Conservation (phyloP, 441 rosid genomes). For the Erysimum pusillum region DNA sequence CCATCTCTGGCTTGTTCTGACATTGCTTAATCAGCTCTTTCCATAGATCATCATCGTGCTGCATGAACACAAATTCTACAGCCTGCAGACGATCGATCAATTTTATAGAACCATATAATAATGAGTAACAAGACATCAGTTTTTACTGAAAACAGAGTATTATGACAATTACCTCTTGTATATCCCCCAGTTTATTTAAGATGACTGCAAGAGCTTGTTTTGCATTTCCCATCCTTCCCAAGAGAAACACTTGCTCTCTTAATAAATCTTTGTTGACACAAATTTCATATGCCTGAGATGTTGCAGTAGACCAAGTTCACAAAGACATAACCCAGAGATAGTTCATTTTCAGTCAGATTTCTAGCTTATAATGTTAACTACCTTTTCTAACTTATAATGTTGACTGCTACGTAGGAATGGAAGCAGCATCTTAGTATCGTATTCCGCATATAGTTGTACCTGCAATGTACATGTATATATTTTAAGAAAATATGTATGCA, state of each 20-base stretch:
- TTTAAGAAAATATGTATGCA: neutral
- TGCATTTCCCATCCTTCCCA: constrained; percentile 98
- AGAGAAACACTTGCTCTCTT: constrained; percentile 94
- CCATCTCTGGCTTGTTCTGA: constrained; percentile 97
- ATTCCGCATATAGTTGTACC: constrained; percentile 96
- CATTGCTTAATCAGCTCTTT: constrained; percentile 97
- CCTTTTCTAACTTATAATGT: constrained; percentile 98
- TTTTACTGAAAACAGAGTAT: constrained; percentile 29
- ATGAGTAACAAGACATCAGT: constrained; percentile 12
- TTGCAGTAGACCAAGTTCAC: constrained; percentile 45
- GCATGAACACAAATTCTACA: constrained; percentile 95
- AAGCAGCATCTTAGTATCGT: constrained; percentile 96
- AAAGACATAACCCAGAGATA: constrained; percentile 23
- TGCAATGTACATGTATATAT: constrained; percentile 44
- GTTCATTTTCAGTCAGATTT: constrained; percentile 33
- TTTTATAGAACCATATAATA: constrained; percentile 2
- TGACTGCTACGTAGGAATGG: constrained; percentile 98
- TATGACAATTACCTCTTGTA: constrained; percentile 78
- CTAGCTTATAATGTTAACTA: constrained; percentile 48
- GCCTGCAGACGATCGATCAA: constrained; percentile 68
- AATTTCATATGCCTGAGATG: constrained; percentile 86
- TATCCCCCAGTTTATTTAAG: constrained; percentile 89
- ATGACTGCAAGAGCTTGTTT: constrained; percentile 92
- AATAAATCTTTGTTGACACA: constrained; percentile 83
- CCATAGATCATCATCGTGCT: constrained; percentile 99